Evolutionary conservation across 768 basidiomycete genomes (phyloP).

Genomic region (Suillus decipiens): DNA sequence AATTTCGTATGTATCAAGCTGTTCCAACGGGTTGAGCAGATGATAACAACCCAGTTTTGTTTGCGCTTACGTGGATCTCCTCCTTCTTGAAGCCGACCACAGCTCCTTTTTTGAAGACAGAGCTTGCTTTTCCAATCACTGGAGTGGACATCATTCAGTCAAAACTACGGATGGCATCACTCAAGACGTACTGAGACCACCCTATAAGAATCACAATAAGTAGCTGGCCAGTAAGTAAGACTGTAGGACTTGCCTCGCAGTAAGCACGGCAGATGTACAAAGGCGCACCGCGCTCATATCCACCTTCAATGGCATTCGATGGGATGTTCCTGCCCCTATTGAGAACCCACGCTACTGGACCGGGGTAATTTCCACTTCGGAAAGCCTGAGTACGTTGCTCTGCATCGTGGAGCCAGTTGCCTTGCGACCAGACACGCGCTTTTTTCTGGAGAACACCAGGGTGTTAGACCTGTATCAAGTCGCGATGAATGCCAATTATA

Average conservation of each 20-base stretch:
- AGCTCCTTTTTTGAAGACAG: constrained; percentile 58
- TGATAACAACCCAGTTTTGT: background rate
- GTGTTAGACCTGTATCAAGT: background rate
- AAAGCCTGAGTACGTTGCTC: constrained; percentile 52
- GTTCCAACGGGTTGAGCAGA: constrained; percentile 8
- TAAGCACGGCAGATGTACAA: constrained; percentile 64
- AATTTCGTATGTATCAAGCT: constrained; percentile 67
- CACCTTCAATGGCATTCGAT: constrained; percentile 54
- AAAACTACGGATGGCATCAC: background rate
- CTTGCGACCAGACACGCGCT: constrained; percentile 48
- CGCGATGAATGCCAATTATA: constrained; percentile 22
- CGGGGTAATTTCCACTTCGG: constrained; percentile 42
- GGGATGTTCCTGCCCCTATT: constrained; percentile 63
- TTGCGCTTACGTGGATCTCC: constrained; percentile 54
- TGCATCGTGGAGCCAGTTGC: constrained; percentile 60
- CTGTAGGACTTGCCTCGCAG: constrained; percentile 46
- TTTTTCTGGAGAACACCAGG: constrained; percentile 41
- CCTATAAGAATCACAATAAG: constrained; percentile 35
- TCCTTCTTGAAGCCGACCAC: constrained; percentile 62
- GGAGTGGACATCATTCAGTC: constrained; percentile 11
- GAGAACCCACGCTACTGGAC: constrained; percentile 63
- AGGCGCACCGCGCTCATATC: constrained; percentile 49
- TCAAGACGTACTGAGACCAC: constrained; percentile 49
- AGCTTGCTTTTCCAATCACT: constrained; percentile 72
- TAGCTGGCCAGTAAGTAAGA: background rate